Percentiles rank a stretch among this genome's conserved stretches.
These are phyloP conservation scores for Castanospermum australe DNA, from an alignment of 306 rosid species.

Conservation along the genomic window DNA sequence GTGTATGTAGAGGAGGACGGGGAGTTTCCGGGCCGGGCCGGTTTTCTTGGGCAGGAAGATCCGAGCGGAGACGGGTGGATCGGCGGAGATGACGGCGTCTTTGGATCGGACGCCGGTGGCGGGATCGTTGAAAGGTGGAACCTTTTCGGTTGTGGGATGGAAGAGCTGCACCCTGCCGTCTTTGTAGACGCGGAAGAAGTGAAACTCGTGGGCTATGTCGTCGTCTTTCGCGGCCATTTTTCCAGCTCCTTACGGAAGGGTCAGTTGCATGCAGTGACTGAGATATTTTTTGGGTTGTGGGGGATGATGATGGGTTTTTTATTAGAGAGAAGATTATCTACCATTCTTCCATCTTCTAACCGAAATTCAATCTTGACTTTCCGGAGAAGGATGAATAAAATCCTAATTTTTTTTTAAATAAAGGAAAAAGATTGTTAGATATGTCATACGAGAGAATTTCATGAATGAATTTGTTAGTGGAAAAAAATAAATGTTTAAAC, in stretches of 20 bases:
- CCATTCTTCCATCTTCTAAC: not conserved
- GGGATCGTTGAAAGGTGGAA: constrained; percentile 39
- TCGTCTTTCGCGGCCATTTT: constrained; percentile 19
- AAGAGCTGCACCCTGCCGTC: constrained; percentile 31
- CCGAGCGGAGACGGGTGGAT: constrained; percentile 32
- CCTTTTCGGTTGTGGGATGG: not conserved
- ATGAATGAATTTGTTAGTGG: no score
- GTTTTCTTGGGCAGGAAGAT: constrained; percentile 25
- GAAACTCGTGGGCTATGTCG: not conserved
- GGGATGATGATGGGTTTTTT: not conserved
- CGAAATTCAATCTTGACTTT: not conserved
- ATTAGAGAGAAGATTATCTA: not conserved
- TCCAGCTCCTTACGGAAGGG: no score
- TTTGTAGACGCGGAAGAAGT: constrained; percentile 36
- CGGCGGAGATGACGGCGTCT: constrained; percentile 36
- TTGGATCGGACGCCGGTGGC: constrained; percentile 37
- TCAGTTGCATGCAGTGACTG: not conserved
- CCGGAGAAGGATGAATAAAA: no score
- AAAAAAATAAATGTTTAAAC: no score
- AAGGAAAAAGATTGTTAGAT: no score
- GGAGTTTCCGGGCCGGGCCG: constrained; percentile 21
- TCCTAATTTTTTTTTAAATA: no score
- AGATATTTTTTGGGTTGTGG: no score
- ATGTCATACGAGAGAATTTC: no score
- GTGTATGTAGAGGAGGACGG: constrained; percentile 36